Conservation (phyloP, 2,329 filamentous ascomycete species). For the Monosporascus ibericus region DNA sequence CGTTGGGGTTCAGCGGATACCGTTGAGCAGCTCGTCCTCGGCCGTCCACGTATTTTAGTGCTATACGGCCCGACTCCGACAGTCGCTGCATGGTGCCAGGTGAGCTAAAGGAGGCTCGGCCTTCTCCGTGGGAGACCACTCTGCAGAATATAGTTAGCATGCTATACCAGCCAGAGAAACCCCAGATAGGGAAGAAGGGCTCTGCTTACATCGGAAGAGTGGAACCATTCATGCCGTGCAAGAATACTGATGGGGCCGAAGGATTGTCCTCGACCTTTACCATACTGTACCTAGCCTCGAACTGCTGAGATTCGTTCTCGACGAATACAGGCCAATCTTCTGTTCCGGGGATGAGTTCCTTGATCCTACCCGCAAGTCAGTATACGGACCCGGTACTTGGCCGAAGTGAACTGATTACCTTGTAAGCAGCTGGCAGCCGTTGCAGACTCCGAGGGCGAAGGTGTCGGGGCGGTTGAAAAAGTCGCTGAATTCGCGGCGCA, state of each 20-base stretch:
- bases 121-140: slow-evolving; percentile 85
- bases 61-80: slow-evolving; percentile 61
- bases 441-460: slow-evolving; percentile 91
- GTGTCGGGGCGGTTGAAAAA: slow-evolving; percentile 90
- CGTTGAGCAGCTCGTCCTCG: slow-evolving; percentile 64
- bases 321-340: slow-evolving; percentile 74
- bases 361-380: slow-evolving; percentile 37
- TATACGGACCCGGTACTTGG: too few species aligned
- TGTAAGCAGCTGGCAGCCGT: slow-evolving; percentile 92
- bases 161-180: too few species aligned
- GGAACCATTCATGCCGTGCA: slow-evolving; percentile 55
- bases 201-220: slow-evolving; percentile 58
- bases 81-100: slow-evolving; percentile 47
- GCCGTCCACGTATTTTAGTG: slow-evolving; percentile 84
- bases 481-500: slow-evolving; percentile 67
- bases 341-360: slow-evolving; percentile 80
- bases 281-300: not conserved
- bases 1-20: slow-evolving; percentile 57
- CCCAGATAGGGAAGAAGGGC: too few species aligned
- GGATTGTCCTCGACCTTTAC: slow-evolving; percentile 3
- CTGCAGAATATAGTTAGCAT: too few species aligned
- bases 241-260: too few species aligned
- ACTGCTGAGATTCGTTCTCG: not conserved
- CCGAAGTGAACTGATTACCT: slow-evolving; percentile 29
- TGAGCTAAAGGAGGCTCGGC: slow-evolving; percentile 66